A percentile compares a stretch with the other conserved stretches of the same genome.
Evolutionary conservation across 2,329 filamentous ascomycete species (phyloP).

Genomic region (Diaporthe aspalathi): DNA sequence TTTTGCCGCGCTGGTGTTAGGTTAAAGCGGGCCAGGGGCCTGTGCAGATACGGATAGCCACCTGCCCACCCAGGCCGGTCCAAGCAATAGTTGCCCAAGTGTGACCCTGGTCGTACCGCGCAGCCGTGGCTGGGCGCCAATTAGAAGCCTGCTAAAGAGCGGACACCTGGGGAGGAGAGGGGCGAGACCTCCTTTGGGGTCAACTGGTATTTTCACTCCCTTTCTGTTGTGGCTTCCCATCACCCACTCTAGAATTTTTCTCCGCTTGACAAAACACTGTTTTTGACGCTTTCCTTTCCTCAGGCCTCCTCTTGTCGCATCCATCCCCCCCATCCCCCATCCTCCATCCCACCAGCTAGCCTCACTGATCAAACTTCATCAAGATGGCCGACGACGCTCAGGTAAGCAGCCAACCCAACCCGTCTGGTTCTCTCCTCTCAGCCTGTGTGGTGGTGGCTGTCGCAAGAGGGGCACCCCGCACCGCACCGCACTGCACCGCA

Average conservation of each 20-base stretch:
- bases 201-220: constrained; percentile 15
- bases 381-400: constrained; percentile 68
- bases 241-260: not conserved
- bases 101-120: constrained; percentile 8
- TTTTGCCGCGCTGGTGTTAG: not conserved
- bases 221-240: constrained; percentile 2
- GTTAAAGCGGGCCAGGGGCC: not conserved
- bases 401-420: constrained; percentile 53
- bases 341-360: constrained; percentile 26
- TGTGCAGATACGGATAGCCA: not conserved
- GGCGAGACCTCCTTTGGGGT: constrained; percentile 8
- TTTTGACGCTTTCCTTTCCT: constrained; percentile 33
- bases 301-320: constrained; percentile 37
- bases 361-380: constrained; percentile 54
- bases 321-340: constrained; percentile 29
- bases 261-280: constrained; percentile 21
- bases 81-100: constrained; percentile 19
- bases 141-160: constrained; percentile 18
- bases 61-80: not conserved
- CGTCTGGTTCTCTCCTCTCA: constrained; percentile 36
- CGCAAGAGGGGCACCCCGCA: constrained; percentile 61
- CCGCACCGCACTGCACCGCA: constrained; percentile 59
- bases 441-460: constrained; percentile 45
- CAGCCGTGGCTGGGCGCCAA: constrained; percentile 1
- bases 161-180: not conserved